Evolutionary conservation across 192 early-diverging fungal genomes (phyloP).

Genomic region (Entomortierella beljakovae): DNA sequence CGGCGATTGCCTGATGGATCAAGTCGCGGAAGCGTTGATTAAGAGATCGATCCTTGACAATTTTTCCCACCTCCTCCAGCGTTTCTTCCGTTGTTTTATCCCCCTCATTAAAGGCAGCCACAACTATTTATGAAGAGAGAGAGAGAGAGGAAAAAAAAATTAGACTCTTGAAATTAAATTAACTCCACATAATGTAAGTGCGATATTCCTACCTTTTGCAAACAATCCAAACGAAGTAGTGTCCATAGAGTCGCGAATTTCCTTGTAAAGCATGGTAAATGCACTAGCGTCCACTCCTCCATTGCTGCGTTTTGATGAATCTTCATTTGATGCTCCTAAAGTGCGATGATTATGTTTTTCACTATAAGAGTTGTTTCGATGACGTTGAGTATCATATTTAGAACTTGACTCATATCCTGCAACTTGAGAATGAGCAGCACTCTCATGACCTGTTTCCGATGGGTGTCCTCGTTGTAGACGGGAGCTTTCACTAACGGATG

Average conservation of each 20-base stretch:
- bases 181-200: background rate
- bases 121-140: conserved; percentile 13
- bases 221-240: conserved; percentile 41
- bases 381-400: background rate
- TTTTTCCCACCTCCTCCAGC: conserved; percentile 36
- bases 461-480: background rate
- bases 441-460: conserved; percentile 9
- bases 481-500: background rate
- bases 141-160: background rate
- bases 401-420: conserved; percentile 30
- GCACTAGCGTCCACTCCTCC: conserved; percentile 45
- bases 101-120: conserved; percentile 46
- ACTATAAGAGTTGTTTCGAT: conserved; percentile 3
- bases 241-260: conserved; percentile 55
- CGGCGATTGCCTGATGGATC: conserved; percentile 47
- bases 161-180: background rate
- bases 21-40: conserved; percentile 46
- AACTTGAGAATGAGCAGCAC: background rate
- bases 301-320: background rate
- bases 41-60: conserved; percentile 35
- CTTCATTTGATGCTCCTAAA: background rate
- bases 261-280: conserved; percentile 48
- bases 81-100: conserved; percentile 52
- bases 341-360: conserved; percentile 1
- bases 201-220: conserved; percentile 25